phyloP scores from a whole-genome alignment of 331 rosid species.

The Erythrophleum ivorense region DNA sequence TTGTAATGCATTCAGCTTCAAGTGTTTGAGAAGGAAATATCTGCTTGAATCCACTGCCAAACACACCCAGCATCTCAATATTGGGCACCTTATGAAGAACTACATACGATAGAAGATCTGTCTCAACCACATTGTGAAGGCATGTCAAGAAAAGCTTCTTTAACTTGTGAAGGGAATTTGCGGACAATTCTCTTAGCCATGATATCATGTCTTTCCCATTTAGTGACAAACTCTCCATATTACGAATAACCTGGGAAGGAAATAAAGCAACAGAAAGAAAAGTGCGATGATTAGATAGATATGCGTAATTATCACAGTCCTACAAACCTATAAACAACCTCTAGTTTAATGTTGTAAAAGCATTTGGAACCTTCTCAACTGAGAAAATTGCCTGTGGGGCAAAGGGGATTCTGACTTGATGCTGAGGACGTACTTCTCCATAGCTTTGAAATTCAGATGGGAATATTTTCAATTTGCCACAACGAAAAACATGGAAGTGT shows the following conservation, averaged over 20 bases:
- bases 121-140: background rate
- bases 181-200: background rate
- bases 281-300: too few relatives aligned
- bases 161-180: background rate
- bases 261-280: background rate
- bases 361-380: background rate
- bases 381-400: background rate
- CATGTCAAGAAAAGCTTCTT: background rate
- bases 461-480: background rate
- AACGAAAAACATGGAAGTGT: background rate
- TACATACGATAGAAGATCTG: background rate
- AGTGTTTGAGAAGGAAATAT: background rate
- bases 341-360: background rate
- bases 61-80: background rate
- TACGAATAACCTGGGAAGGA: background rate
- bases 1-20: background rate
- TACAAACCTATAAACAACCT: background rate
- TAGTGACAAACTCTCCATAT: background rate
- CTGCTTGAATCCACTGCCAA: background rate
- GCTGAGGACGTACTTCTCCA: background rate
- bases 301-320: too few relatives aligned
- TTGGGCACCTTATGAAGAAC: background rate
- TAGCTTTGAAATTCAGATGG: background rate
- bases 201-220: conserved; percentile 1
- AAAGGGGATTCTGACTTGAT: background rate